These are phyloP conservation scores for Kodamaea laetipori DNA, from an alignment of 805 yeast genomes.

Conservation along the genomic window DNA sequence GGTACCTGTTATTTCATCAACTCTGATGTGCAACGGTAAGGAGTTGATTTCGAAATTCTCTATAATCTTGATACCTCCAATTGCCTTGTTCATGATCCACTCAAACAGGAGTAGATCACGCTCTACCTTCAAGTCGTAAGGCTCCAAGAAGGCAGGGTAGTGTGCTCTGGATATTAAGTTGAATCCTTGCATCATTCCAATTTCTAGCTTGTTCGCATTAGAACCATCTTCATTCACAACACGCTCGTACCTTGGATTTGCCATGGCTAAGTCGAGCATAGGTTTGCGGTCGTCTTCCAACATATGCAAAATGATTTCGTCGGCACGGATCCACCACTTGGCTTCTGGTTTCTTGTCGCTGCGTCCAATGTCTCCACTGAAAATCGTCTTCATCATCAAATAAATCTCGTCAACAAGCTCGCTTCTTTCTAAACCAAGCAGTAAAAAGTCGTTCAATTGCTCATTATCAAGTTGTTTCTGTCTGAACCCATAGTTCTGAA, in stretches of 20 bases:
- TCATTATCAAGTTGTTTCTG: conserved; percentile 52
- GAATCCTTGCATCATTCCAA: conserved; percentile 40
- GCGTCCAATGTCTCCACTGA: conserved; percentile 34
- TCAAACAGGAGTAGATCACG: conserved; percentile 32
- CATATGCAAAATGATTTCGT: conserved; percentile 42
- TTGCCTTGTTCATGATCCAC: conserved; percentile 45
- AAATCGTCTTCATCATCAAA: conserved; percentile 38
- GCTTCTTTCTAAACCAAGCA: conserved; percentile 35
- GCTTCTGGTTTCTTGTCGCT: conserved; percentile 26
- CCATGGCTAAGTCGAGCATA: conserved; percentile 40
- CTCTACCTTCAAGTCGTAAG: conserved; percentile 17
- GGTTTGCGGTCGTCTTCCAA: conserved; percentile 44
- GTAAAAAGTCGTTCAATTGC: conserved; percentile 45
- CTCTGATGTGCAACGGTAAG: conserved; percentile 38
- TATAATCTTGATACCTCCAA: conserved; percentile 45
- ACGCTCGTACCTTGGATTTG: conserved; percentile 35
- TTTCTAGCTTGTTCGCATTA: conserved; percentile 37
- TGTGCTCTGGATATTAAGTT: conserved; percentile 34
- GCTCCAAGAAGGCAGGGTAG: conserved; percentile 38
- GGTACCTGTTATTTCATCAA: conserved; percentile 43
- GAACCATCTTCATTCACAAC: conserved; percentile 43
- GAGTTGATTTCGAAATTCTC: conserved; percentile 41
- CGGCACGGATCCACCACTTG: conserved; percentile 42
- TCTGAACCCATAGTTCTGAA: conserved; percentile 51
- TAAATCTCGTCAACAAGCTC: conserved; percentile 37